These are phyloP conservation scores for Teratosphaeria epicoccoides DNA, from an alignment of 2,329 filamentous ascomycete genomes.

Conservation along the genomic window DNA sequence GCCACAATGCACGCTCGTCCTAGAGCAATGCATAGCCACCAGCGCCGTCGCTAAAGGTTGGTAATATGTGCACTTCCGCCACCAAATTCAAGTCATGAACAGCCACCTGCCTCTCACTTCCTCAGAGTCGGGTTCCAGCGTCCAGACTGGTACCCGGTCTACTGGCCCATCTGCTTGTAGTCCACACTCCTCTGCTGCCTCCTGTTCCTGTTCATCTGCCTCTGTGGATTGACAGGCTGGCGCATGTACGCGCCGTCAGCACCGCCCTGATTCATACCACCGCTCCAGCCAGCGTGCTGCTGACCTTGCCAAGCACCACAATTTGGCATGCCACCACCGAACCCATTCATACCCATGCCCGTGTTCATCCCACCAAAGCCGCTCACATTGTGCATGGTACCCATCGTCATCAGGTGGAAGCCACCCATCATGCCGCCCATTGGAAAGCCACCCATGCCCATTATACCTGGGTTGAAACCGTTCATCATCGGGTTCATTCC, in stretches of 20 bases:
- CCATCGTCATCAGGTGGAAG: slow-evolving; percentile 19
- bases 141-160: neutral
- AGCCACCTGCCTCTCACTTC: neutral
- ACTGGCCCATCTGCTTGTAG: slow-evolving; percentile 62
- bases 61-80: neutral
- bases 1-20: neutral
- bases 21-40: slow-evolving; percentile 3
- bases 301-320: slow-evolving; percentile 7
- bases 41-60: slow-evolving; percentile 17
- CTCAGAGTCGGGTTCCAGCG: neutral
- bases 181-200: slow-evolving; percentile 65
- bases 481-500: slow-evolving; percentile 16
- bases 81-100: neutral
- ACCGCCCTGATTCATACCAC: slow-evolving; percentile 15
- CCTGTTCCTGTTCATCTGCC: slow-evolving; percentile 49
- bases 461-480: slow-evolving; percentile 16
- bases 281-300: slow-evolving; percentile 12
- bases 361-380: slow-evolving; percentile 11
- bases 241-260: slow-evolving; percentile 91
- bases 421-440: slow-evolving; percentile 12
- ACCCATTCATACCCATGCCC: slow-evolving; percentile 25
- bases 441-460: slow-evolving; percentile 9
- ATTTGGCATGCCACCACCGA: slow-evolving; percentile 11
- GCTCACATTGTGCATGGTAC: slow-evolving; percentile 11
- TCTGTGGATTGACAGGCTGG: slow-evolving; percentile 88